phyloP scores from a whole-genome alignment of 805 yeast genomes.

The Saturnispora ahearnii region DNA sequence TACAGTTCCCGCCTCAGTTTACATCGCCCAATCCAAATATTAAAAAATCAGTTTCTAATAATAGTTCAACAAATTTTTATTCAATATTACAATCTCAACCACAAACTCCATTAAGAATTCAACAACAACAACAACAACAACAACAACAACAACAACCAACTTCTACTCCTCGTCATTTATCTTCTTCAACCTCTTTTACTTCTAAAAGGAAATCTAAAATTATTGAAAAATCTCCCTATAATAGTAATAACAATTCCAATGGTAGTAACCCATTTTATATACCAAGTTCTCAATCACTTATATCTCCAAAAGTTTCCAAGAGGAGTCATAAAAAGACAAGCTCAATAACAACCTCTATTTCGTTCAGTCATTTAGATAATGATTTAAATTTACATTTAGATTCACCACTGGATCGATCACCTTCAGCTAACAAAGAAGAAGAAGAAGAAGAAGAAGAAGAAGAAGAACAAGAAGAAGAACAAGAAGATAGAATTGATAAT shows the following conservation, averaged over 20 bases:
- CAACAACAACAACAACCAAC: constrained; percentile 10
- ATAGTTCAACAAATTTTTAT: constrained; percentile 1
- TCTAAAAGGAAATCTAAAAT: constrained; percentile 16
- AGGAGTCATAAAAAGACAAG: constrained; percentile 24
- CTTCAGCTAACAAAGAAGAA: constrained; percentile 7
- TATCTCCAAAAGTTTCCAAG: constrained; percentile 33
- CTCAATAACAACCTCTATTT: constrained; percentile 25
- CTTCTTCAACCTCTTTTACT: neutral
- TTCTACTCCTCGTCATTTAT: constrained; percentile 12
- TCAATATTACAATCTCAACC: constrained; percentile 16
- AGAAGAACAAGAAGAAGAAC: neutral
- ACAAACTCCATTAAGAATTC: constrained; percentile 8
- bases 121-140: constrained; percentile 6
- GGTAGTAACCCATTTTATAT: constrained; percentile 41
- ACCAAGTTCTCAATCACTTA: constrained; percentile 30
- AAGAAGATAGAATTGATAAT: neutral
- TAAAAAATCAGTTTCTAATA: constrained; percentile 9
- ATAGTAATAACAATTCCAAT: constrained; percentile 10
- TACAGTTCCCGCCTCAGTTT: constrained; percentile 20
- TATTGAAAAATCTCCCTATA: constrained; percentile 27
- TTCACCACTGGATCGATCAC: constrained; percentile 15
- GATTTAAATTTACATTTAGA: constrained; percentile 23
- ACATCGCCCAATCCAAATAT: constrained; percentile 23
- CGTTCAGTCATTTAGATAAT: constrained; percentile 25
- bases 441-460: neutral